Evolutionary conservation across 2,329 filamentous ascomycete species (phyloP), one percentile per base, ranked within the genome.

Genomic region (Aspergillus fructus): DNA sequence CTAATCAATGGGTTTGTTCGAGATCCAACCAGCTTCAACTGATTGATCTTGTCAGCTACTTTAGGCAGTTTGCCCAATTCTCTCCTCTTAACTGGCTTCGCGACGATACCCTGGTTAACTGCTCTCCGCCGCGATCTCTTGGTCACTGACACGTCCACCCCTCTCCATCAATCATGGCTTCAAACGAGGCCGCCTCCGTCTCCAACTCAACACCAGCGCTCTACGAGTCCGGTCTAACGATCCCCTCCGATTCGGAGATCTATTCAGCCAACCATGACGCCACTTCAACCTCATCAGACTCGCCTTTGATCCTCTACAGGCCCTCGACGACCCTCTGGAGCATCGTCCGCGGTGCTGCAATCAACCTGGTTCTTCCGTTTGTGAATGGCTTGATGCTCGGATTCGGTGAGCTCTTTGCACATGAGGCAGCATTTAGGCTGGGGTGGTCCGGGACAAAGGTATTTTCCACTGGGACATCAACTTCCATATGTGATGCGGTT

Each of bases 361-460:
- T 99, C 77, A 99, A 99, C 74, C 80, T 99, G n/a, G 69, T 99
- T 1, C 78, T 99, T 19, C 94, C 94, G 0, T 99, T 99, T 69
- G 86, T 99, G 70, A 99, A 99, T 77, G 94, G 94, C 47, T 85
- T 99, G 81, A 99, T 99, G 94, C 78, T 99, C 69, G 94, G 94
- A 2, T 97, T 99, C 70, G 94, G 94, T 65, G 94, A 99, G 78
- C 78, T 99, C 51, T 93, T 99, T 75, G 94, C 94, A 54, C 94
- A 99, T 71, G 94, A 99, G 79, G 89, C 91, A 50, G 94, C 94
- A 2, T 99, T 93, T 71, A 82, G 93, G 68, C 79, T 97, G 66
- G 94, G 94, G 59, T 99, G 94, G 94, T 88, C 89, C 62, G 89
- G 89, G 54, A 97, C 94, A 59, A 96, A 94, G 86, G 94, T 97